A percentile compares a stretch with the other conserved stretches of the same genome.
Conservation (phyloP, 805 yeast genomes). For the Candida multigemmis region DNA sequence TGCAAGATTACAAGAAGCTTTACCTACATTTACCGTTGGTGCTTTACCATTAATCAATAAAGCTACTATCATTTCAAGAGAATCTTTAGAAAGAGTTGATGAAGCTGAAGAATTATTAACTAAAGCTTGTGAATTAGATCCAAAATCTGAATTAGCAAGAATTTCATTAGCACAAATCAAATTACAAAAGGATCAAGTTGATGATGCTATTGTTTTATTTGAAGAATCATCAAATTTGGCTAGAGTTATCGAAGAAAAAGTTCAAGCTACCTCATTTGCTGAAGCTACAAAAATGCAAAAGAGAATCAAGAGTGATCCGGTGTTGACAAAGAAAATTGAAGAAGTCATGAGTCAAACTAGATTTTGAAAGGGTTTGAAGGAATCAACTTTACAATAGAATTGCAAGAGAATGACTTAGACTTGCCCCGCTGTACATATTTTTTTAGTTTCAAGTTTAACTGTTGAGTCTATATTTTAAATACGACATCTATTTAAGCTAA, state of each 20-base stretch:
- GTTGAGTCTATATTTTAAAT: too few species aligned
- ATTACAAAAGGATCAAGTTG: conserved; percentile 73
- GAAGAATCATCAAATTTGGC: conserved; percentile 78
- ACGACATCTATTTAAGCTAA: too few species aligned
- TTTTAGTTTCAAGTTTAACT: too few species aligned
- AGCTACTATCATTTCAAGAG: conserved; percentile 63
- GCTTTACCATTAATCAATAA: conserved; percentile 85
- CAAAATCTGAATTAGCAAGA: conserved; percentile 82
- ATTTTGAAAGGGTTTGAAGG: too few species aligned
- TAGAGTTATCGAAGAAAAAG: conserved; percentile 77
- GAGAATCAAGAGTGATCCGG: conserved; percentile 63
- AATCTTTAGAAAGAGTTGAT: conserved; percentile 35
- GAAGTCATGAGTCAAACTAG: conserved; percentile 41
- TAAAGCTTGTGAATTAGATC: conserved; percentile 75
- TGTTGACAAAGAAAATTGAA: conserved; percentile 51
- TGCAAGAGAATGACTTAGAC: too few species aligned
- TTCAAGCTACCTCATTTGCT: conserved; percentile 83
- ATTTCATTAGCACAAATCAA: conserved; percentile 87
- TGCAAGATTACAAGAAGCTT: conserved; percentile 66
- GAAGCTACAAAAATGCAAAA: conserved; percentile 90
- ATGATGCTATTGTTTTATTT: conserved; percentile 73
- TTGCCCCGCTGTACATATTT: too few species aligned
- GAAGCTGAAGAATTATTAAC: conserved; percentile 59
- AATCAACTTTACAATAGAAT: too few species aligned
- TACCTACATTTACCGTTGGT: conserved; percentile 68